Evolutionary conservation across 2,329 filamentous ascomycete genomes (phyloP), one percentile per base, ranked within the genome.

Genomic region (Leptographium flavum): DNA sequence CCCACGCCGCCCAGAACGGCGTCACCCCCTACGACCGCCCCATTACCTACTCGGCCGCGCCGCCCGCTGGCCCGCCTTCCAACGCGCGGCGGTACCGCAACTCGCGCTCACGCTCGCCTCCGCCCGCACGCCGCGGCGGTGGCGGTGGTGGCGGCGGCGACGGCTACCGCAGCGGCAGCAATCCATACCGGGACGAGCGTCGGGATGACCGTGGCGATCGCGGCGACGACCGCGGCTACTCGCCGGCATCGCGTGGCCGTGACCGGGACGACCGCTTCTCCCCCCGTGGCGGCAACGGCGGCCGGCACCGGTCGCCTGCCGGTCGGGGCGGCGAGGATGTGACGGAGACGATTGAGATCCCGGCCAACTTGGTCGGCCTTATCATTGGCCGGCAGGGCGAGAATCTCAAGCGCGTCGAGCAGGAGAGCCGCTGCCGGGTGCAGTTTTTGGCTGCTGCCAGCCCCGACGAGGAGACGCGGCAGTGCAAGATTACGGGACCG

Each of bases 361-460:
- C 94, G 58, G 87, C 85, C 21, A 84, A 79, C 55, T 72, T 94
- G 40, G 87, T 94, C 43, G 87, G 87, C 36, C 70, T 94, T 30
- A 93, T 94, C 56, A 94, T 94, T 58, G 87, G 87, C 44, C 79
- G 87, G 49, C 83, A 88, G 57, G 87, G 87, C 53, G 88, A 94
- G 65, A 94, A 93, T 55, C 68, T 94, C 37, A 74, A 86, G 53
- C 80, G 85, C 47, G 86, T 94, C 52, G 88, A 94, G 62, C 70
- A 76, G 39, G 86, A 93, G 55, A 87, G 82, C 40, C 78, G 78
- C 45, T 88, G 87, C 54, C 74, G 87, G 48, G 87, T 94, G 23
- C 87, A 94, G 63, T 94, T 94, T 59, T 72, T 94, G 48, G 83
- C 87, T 30, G 76, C 84, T 15, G 76, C 79, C 47, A 81, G 87